phyloP scores from a whole-genome alignment of 805 yeast genomes.

The Ogataea sp. region DNA sequence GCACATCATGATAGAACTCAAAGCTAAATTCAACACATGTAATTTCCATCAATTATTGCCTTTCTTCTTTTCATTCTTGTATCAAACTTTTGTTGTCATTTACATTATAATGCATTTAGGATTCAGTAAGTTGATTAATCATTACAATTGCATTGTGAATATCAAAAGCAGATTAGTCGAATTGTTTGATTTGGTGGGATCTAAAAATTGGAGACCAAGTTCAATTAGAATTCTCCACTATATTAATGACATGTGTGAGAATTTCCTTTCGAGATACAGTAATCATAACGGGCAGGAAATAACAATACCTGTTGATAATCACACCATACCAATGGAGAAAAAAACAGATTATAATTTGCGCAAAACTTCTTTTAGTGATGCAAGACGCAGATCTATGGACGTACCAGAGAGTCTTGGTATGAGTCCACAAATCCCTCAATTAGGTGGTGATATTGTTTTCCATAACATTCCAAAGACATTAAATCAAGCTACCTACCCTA shows the following conservation, averaged over 20 bases:
- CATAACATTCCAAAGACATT: slow-evolving; percentile 11
- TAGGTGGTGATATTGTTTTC: background rate
- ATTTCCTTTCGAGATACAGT: slow-evolving; percentile 18
- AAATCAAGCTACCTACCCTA: too few relatives aligned
- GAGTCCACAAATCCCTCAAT: background rate
- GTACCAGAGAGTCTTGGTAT: too few relatives aligned
- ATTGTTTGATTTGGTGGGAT: slow-evolving; percentile 20
- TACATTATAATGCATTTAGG: slow-evolving; percentile 40
- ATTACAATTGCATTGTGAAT: slow-evolving; percentile 16
- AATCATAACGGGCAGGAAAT: slow-evolving; percentile 9
- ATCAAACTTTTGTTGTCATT: slow-evolving; percentile 44
- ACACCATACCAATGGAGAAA: too few relatives aligned
- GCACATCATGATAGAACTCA: slow-evolving; percentile 26
- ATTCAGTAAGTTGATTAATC: slow-evolving; percentile 21
- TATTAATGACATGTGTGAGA: slow-evolving; percentile 24
- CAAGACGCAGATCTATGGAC: too few relatives aligned
- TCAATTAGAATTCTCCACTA: slow-evolving; percentile 23
- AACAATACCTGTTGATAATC: too few relatives aligned
- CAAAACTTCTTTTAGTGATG: too few relatives aligned
- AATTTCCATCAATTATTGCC: slow-evolving; percentile 33
- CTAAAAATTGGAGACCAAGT: slow-evolving; percentile 20
- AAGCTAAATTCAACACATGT: slow-evolving; percentile 21
- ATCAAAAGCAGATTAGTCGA: slow-evolving; percentile 21
- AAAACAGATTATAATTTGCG: too few relatives aligned
- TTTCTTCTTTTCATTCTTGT: slow-evolving; percentile 38